Conservation (phyloP, 192 early-diverging fungal genomes). For the Backusella parvicylindrica region DNA sequence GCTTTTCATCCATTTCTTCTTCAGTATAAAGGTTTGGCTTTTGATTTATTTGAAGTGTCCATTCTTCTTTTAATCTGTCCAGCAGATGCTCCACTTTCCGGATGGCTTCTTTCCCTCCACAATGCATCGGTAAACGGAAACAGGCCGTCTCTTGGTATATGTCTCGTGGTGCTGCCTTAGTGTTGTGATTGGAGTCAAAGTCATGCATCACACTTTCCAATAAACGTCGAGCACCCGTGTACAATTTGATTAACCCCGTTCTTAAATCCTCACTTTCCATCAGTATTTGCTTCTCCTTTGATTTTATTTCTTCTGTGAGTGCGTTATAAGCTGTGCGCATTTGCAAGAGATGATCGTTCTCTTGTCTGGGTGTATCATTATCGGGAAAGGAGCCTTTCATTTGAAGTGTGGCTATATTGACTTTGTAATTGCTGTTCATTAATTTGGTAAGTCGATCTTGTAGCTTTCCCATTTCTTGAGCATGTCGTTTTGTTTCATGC, state of each 20-base stretch:
- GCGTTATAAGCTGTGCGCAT: background rate
- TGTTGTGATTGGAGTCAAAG: background rate
- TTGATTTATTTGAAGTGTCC: constrained; percentile 24
- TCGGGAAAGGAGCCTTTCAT: constrained; percentile 17
- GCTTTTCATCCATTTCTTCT: constrained; percentile 45
- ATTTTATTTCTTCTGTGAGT: background rate
- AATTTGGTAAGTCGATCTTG: constrained; percentile 44
- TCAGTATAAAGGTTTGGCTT: constrained; percentile 20
- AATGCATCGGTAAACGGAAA: constrained; percentile 24
- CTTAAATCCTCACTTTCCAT: constrained; percentile 36
- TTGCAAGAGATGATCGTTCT: background rate
- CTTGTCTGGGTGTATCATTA: background rate
- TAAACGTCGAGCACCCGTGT: background rate
- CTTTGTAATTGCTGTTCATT: constrained; percentile 27
- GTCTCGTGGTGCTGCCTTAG: background rate
- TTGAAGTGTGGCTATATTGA: constrained; percentile 6
- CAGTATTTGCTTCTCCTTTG: background rate
- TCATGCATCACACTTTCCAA: background rate
- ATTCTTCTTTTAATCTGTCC: constrained; percentile 37
- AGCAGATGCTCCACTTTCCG: constrained; percentile 32
- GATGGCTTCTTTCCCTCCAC: constrained; percentile 11
- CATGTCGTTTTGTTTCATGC: constrained; percentile 47
- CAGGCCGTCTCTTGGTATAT: background rate
- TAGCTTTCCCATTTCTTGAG: constrained; percentile 40
- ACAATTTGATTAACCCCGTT: background rate